These are phyloP conservation scores for Filosporella fistucella DNA, from an alignment of 495 filamentous ascomycete genomes.

Conservation along the genomic window DNA sequence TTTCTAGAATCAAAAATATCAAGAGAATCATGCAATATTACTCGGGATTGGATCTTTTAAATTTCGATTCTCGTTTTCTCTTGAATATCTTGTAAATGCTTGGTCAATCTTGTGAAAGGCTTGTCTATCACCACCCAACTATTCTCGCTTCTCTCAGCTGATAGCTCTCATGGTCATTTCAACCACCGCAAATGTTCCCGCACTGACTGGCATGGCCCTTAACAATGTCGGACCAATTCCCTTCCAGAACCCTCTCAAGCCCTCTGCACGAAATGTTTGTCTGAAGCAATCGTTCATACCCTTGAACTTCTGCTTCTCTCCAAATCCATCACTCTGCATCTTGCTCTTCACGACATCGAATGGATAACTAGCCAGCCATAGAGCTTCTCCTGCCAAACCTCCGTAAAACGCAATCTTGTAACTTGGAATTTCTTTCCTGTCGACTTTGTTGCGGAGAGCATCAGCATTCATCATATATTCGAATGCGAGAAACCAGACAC, in stretches of 20 bases:
- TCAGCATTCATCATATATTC: conserved; percentile 95
- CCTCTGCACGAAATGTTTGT: conserved; percentile 76
- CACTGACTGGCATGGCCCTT: conserved; percentile 96
- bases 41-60: too few species aligned
- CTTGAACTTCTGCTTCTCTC: conserved; percentile 57
- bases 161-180: conserved; percentile 61
- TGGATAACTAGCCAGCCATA: conserved; percentile 92
- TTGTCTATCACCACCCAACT: too few species aligned
- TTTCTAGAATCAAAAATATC: too few species aligned
- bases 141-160: conserved; percentile 31
- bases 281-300: conserved; percentile 87
- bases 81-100: too few species aligned
- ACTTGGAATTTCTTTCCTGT: conserved; percentile 70
- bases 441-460: conserved; percentile 65
- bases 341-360: conserved; percentile 98
- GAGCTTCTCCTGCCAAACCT: conserved; percentile 85
- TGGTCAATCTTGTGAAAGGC: too few species aligned
- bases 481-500: conserved; percentile 89
- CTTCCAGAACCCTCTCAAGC: conserved; percentile 88
- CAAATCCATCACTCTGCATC: conserved; percentile 96
- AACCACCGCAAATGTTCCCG: conserved; percentile 88
- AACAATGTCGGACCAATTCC: conserved; percentile 89
- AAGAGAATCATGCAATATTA: too few species aligned
- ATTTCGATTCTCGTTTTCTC: too few species aligned
- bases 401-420: conserved; percentile 90